phyloP scores from a whole-genome alignment of 257 asterid genomes.

The Datura wrightii region DNA sequence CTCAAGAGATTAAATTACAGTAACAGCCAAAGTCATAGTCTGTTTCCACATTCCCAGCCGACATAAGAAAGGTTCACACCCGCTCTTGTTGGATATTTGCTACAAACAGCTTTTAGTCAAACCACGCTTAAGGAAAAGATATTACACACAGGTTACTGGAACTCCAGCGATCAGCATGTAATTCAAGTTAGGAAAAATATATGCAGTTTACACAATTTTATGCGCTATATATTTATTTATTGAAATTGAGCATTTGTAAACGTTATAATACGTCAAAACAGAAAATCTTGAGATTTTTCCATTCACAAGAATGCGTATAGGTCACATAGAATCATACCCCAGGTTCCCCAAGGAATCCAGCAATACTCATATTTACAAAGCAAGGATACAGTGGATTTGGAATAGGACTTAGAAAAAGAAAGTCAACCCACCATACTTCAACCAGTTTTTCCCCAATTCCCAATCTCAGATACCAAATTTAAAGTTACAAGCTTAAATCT shows the following conservation, averaged over 20 bases:
- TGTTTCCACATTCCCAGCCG: background rate
- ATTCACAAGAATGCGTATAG: background rate
- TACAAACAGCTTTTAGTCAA: background rate
- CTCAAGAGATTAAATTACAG: background rate
- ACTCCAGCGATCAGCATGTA: background rate
- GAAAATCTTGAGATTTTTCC: background rate
- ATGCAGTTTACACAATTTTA: background rate
- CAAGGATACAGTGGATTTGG: background rate
- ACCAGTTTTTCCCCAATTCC: background rate
- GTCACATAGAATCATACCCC: background rate
- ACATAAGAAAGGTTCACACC: background rate
- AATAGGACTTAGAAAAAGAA: background rate
- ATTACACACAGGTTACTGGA: background rate
- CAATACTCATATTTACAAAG: background rate
- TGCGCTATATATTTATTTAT: background rate
- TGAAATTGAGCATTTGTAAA: background rate
- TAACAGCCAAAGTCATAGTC: background rate
- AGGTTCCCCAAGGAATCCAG: constrained; percentile 6
- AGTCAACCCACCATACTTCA: background rate
- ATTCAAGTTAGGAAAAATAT: background rate
- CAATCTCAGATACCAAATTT: background rate
- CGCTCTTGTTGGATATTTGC: background rate
- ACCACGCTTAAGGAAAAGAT: background rate
- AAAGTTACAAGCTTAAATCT: background rate
- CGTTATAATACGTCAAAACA: background rate